phyloP scores from a whole-genome alignment of 108 stramenopile species.

The Cyclotella choctawhatcheeana region DNA sequence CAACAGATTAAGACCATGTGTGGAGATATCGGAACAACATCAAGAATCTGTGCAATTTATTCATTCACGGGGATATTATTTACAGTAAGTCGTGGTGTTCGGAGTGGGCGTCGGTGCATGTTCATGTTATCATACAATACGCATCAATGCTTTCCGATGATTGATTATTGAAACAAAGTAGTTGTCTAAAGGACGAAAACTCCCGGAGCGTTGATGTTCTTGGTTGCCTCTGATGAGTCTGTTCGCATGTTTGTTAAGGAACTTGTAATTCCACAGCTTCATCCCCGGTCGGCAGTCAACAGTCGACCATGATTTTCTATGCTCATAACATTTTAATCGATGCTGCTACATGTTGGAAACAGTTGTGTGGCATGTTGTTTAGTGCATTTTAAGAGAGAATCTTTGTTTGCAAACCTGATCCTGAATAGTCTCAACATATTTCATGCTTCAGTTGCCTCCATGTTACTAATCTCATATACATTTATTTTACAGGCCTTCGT shows the following conservation, averaged over 20 bases:
- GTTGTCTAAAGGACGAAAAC: too few species aligned
- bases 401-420: conserved; percentile 3
- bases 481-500: conserved; percentile 50
- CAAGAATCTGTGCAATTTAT: conserved; percentile 84
- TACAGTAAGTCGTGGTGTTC: conserved; percentile 63
- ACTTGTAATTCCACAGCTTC: too few species aligned
- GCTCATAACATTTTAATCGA: too few species aligned
- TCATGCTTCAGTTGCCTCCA: not conserved
- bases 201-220: too few species aligned
- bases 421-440: not conserved
- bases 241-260: too few species aligned
- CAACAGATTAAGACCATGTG: conserved; percentile 56
- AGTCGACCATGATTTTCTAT: too few species aligned
- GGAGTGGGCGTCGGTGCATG: not conserved
- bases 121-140: not conserved
- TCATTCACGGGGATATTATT: conserved; percentile 83
- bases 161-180: not conserved
- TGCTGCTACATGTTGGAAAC: too few species aligned
- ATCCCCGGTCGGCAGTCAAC: too few species aligned
- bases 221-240: too few species aligned
- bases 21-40: conserved; percentile 76
- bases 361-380: too few species aligned
- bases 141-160: not conserved
- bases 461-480: not conserved
- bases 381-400: too few species aligned